phyloP scores from a whole-genome alignment of 345 rosid species.

The Eutrema heterophyllum region DNA sequence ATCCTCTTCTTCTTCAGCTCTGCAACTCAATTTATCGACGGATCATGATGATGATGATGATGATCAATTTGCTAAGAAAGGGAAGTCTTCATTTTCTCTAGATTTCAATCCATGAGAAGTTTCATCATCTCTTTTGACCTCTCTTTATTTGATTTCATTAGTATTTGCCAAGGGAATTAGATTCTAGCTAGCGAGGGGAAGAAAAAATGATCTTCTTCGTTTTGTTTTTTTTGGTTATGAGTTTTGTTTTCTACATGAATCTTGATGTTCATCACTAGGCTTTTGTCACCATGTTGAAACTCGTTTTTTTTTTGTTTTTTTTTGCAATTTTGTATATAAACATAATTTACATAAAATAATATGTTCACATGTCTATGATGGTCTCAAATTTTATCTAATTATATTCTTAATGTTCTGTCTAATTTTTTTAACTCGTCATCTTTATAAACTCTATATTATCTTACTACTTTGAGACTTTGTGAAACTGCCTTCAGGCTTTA shows the following conservation, averaged over 20 bases:
- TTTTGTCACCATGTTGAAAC: conserved; percentile 23
- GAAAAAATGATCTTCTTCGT: neutral
- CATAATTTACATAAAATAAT: conserved; percentile 23
- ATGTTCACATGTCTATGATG: neutral
- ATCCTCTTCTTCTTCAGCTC: conserved; percentile 29
- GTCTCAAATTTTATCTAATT: neutral
- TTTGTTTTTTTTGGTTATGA: neutral
- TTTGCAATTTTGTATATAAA: conserved; percentile 23
- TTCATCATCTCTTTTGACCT: conserved; percentile 1
- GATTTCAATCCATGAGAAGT: conserved; percentile 28
- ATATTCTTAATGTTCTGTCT: neutral
- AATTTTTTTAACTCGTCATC: neutral
- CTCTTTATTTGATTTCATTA: conserved; percentile 5
- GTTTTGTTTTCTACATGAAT: conserved; percentile 23
- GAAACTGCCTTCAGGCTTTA: conserved; percentile 1
- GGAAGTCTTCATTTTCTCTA: conserved; percentile 35
- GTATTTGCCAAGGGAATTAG: conserved; percentile 8
- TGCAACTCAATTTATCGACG: conserved; percentile 6
- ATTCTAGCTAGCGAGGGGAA: conserved; percentile 15
- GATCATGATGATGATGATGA: conserved; percentile 13
- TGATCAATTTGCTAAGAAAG: conserved; percentile 37
- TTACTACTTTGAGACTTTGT: neutral
- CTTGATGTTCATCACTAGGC: conserved; percentile 19
- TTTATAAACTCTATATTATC: neutral
- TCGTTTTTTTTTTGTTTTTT: conserved; percentile 9